Evolutionary conservation across 2,329 filamentous ascomycete species (phyloP).

Genomic region (Nemania sp.): DNA sequence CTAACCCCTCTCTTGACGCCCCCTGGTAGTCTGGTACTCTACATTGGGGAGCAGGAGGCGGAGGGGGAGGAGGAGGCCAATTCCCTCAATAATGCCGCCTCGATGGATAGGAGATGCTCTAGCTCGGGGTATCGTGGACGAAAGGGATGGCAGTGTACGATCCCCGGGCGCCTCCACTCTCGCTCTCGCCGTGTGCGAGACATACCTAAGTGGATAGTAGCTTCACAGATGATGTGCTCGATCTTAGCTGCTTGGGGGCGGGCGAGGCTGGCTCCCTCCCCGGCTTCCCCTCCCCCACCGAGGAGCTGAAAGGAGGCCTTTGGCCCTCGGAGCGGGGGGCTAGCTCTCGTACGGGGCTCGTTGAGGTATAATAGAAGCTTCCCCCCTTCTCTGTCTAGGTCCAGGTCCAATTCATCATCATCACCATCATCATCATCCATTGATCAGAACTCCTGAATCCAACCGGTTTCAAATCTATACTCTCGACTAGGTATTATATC

Average conservation of each 20-base stretch:
- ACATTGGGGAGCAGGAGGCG: too few species aligned
- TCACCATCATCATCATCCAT: constrained; percentile 1
- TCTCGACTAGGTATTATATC: not conserved
- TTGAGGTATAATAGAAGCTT: constrained; percentile 28
- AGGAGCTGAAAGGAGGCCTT: constrained; percentile 15
- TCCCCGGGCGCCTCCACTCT: too few species aligned
- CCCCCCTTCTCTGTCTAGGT: not conserved
- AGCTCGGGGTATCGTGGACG: too few species aligned
- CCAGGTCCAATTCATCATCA: not conserved
- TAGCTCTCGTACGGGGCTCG: constrained; percentile 11
- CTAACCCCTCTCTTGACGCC: not conserved
- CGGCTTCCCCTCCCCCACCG: constrained; percentile 24
- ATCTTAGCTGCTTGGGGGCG: not conserved
- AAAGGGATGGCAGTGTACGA: too few species aligned
- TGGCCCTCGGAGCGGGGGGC: constrained; percentile 11
- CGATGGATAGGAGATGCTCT: too few species aligned
- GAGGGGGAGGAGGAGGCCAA: too few species aligned
- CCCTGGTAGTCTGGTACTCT: too few species aligned
- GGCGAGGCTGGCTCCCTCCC: constrained; percentile 19
- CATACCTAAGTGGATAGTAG: constrained; percentile 3
- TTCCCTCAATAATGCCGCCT: too few species aligned
- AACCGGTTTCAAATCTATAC: not conserved
- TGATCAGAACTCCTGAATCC: not conserved
- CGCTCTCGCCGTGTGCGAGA: constrained; percentile 14
- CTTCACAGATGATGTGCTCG: constrained; percentile 16